These are phyloP conservation scores for Starmerella etchellsii DNA, from an alignment of 805 yeast genomes.

Conservation along the genomic window DNA sequence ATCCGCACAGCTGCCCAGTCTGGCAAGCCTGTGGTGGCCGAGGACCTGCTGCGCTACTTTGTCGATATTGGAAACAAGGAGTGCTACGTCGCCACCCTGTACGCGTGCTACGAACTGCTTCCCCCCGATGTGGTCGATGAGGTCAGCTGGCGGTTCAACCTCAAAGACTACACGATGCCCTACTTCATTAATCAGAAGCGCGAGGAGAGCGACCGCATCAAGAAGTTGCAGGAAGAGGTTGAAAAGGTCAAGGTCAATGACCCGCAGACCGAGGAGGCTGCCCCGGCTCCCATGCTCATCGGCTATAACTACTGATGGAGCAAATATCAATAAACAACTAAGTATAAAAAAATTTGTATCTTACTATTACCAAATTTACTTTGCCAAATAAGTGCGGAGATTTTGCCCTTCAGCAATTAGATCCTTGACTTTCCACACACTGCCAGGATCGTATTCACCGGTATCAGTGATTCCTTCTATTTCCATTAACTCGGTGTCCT, in stretches of 20 bases:
- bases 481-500: neutral
- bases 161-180: constrained; percentile 80
- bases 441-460: neutral
- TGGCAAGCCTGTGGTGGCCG: constrained; percentile 65
- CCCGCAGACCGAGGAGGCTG: constrained; percentile 37
- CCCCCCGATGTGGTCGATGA: constrained; percentile 77
- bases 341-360: no score
- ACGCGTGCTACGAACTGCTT: constrained; percentile 68
- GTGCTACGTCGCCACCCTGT: constrained; percentile 81
- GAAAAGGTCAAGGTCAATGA: constrained; percentile 47
- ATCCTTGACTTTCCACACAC: neutral
- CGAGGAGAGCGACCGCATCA: constrained; percentile 60
- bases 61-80: constrained; percentile 96
- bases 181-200: constrained; percentile 73
- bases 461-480: constrained; percentile 3
- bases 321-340: no score
- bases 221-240: constrained; percentile 56
- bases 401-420: constrained; percentile 2
- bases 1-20: constrained; percentile 84
- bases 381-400: neutral
- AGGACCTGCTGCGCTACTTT: constrained; percentile 77
- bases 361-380: no score
- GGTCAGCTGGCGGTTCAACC: constrained; percentile 76
- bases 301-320: constrained; percentile 21
- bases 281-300: constrained; percentile 59